Base-by-base conservation (phyloP, 2,329 filamentous ascomycete species). In the Coniochaeta ligniaria region DNA sequence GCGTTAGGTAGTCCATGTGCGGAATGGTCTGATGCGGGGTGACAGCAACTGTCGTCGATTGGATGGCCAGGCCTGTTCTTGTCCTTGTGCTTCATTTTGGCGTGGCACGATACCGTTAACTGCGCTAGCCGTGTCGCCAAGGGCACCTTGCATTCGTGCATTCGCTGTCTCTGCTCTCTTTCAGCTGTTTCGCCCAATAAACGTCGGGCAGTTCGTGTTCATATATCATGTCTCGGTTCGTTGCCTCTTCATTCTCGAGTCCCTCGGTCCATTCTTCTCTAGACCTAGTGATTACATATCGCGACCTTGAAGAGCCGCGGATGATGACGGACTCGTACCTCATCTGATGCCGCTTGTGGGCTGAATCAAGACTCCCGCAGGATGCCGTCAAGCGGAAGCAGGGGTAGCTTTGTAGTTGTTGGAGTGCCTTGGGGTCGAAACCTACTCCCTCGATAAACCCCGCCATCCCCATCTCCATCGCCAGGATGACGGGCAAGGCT, bases 21-120 rank as follows among this genome's bases (percentile, higher is more conserved):
- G 57, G 60, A 61, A 64, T 66, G 67, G 66, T 65, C 66, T 67
- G 66, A 67, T 69, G 64, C 47, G 47, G 43, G 43, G 43, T 47
- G n/a, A 47, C 16, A 47, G 8, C n/a, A 12, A 24, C 2, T 2
- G 20, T 24, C 20, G 11, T 12, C 43, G 11, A 47, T 47, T 47
- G 43, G 43, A 24, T 17, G 38, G 38, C 38, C n/a, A n/a, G n/a
- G n/a, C n/a, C n/a, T n/a, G n/a, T n/a, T 9, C 45, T 50, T 20
- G 45, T 47, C 20, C 22, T 26, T n/a, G 43, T 26, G 43, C 43
- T 26, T 20, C 17, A 22, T 20, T 45, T 22, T 45, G 41, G 41
- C 17, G 43, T 47, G 43, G 43, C 43, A 47, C 43, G 43, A 47
- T 47, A 26, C 22, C 43, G 43, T 47, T 47, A 52, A 3, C 12